A percentile compares a stretch with the other conserved stretches of the same genome.
Conservation (phyloP, 2,329 filamentous ascomycete species). For the Cytospora leucostoma region DNA sequence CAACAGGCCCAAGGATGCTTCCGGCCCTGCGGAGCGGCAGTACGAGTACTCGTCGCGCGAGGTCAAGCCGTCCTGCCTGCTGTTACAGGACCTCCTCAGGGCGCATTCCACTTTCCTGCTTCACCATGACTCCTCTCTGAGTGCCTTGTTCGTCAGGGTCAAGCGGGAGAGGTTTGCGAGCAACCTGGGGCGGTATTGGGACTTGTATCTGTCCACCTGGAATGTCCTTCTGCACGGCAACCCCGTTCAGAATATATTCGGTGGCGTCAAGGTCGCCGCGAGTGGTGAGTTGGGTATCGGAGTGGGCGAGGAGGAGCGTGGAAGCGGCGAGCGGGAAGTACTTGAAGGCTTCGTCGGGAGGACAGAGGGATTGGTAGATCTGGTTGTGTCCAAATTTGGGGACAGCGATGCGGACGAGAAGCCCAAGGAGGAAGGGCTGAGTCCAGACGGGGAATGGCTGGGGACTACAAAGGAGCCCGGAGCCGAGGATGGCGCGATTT, state of each 20-base stretch:
- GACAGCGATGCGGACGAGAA: conserved; percentile 38
- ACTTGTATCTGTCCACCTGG: conserved; percentile 70
- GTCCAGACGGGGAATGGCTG: conserved; percentile 60
- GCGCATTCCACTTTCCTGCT: conserved; percentile 84
- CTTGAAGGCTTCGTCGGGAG: conserved; percentile 81
- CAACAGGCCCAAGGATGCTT: conserved; percentile 35
- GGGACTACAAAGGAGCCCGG: conserved; percentile 68
- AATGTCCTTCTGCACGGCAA: conserved; percentile 89
- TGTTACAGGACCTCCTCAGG: conserved; percentile 78
- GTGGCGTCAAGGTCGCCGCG: conserved; percentile 83
- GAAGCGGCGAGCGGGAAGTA: conserved; percentile 90
- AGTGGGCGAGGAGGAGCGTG: conserved; percentile 92
- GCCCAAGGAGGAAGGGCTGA: conserved; percentile 31
- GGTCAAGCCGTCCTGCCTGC: conserved; percentile 76
- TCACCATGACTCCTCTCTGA: conserved; percentile 78
- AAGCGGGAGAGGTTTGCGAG: conserved; percentile 69
- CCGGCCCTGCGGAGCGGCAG: conserved; percentile 38
- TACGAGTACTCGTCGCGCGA: conserved; percentile 88
- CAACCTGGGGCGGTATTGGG: conserved; percentile 81
- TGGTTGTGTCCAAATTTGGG: conserved; percentile 86
- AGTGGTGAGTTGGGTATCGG: conserved; percentile 91
- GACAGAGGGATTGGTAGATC: conserved; percentile 82
- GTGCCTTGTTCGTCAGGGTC: conserved; percentile 66
- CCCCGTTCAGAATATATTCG: conserved; percentile 75
- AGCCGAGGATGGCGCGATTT: conserved; percentile 80